These are phyloP conservation scores for Ligustrum vulgare DNA, from an alignment of 257 asterid species.

Conservation along the genomic window DNA sequence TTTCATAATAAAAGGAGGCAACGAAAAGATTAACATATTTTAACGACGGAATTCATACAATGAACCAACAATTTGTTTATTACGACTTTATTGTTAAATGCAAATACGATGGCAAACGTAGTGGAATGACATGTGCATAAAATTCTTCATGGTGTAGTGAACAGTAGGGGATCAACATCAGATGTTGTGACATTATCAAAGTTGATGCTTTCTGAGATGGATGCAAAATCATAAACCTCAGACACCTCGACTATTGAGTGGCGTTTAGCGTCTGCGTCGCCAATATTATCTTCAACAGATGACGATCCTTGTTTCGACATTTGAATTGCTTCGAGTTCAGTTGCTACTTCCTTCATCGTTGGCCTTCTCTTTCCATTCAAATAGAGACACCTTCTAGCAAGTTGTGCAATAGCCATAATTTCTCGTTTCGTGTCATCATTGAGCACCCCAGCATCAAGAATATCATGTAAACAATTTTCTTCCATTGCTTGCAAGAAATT, in stretches of 20 bases:
- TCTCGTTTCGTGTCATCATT: background rate
- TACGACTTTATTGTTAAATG: too few relatives aligned
- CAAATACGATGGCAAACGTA: too few relatives aligned
- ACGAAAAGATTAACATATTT: too few relatives aligned
- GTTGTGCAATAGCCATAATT: conserved; percentile 11
- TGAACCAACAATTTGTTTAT: too few relatives aligned
- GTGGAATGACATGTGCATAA: too few relatives aligned
- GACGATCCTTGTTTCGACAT: background rate
- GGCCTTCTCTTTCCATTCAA: conserved; percentile 19
- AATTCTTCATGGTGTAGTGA: too few relatives aligned
- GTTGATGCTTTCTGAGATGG: background rate
- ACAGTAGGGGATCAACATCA: background rate
- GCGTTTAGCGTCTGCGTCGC: background rate
- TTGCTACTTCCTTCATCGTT: conserved; percentile 20
- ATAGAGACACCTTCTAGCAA: conserved; percentile 12
- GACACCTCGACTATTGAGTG: background rate
- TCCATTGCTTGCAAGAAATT: conserved; percentile 16
- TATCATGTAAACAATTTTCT: background rate
- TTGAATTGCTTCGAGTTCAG: conserved; percentile 9
- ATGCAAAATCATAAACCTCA: background rate
- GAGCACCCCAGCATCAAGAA: conserved; percentile 14
- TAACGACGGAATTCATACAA: too few relatives aligned
- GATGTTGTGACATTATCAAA: background rate
- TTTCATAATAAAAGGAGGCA: too few relatives aligned
- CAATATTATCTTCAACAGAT: background rate